Evolutionary conservation across 176 grass and related monocot genomes (phyloP).

Genomic region (Bromus sterilis): DNA sequence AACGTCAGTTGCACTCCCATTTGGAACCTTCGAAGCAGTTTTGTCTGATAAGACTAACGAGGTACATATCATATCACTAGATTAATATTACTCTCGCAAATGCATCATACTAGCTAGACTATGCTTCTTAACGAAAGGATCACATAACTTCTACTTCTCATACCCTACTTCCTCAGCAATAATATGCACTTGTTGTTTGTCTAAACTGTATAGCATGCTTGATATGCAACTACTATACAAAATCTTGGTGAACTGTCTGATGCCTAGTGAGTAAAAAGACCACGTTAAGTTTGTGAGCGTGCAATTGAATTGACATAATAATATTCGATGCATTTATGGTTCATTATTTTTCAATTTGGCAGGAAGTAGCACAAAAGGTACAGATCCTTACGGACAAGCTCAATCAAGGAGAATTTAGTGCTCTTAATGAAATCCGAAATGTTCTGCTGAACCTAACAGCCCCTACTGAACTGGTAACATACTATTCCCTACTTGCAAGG

Average conservation of each 20-base stretch:
- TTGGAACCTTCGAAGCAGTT: conserved; percentile 87
- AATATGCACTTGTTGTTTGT: background rate
- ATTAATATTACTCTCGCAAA: background rate
- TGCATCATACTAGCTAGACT: background rate
- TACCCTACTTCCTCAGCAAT: background rate
- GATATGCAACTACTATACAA: background rate
- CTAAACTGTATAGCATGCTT: background rate
- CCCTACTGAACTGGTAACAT: conserved; percentile 54
- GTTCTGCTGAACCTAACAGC: conserved; percentile 53
- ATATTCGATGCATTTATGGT: background rate
- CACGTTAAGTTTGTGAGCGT: background rate
- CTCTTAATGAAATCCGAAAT: conserved; percentile 63
- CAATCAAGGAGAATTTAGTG: conserved; percentile 53
- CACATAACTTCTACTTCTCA: background rate
- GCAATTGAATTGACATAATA: background rate
- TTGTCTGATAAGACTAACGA: conserved; percentile 65
- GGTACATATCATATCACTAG: conserved; percentile 23
- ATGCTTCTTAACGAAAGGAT: background rate
- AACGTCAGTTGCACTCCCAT: conserved; percentile 88
- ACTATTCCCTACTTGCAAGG: background rate
- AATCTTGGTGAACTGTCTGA: background rate
- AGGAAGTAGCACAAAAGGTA: conserved; percentile 59
- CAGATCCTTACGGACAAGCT: conserved; percentile 53
- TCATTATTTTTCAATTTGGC: conserved; percentile 11
- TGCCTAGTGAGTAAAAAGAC: background rate